phyloP scores from a whole-genome alignment of 768 basidiomycete genomes.

The Flagelloscypha sp. region DNA sequence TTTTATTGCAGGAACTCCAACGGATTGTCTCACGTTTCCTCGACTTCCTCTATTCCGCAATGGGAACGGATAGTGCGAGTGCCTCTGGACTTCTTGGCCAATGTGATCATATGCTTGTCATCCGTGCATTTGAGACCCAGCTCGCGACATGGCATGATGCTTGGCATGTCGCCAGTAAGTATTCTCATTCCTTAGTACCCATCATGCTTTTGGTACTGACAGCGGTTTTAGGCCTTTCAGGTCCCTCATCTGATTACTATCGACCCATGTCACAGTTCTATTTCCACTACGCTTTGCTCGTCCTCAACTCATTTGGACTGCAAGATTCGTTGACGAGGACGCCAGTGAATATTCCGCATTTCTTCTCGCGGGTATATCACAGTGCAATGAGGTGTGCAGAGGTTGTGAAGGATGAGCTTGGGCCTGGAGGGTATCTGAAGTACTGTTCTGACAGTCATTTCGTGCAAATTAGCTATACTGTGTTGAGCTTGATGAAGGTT shows the following conservation, averaged over 20 bases:
- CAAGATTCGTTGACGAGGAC: conserved; percentile 88
- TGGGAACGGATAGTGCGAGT: conserved; percentile 60
- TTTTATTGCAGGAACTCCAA: conserved; percentile 61
- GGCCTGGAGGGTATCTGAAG: conserved; percentile 65
- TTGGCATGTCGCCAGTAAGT: conserved; percentile 28
- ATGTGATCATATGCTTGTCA: conserved; percentile 77
- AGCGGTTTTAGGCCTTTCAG: conserved; percentile 17
- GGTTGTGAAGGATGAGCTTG: conserved; percentile 72
- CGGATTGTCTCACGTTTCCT: conserved; percentile 82
- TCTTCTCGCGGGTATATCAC: conserved; percentile 72
- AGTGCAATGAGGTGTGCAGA: conserved; percentile 62
- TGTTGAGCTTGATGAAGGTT: conserved; percentile 88
- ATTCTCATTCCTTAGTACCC: too few relatives aligned
- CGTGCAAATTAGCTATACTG: conserved; percentile 88
- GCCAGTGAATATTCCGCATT: conserved; percentile 68
- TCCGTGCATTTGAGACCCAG: conserved; percentile 80
- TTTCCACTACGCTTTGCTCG: conserved; percentile 77
- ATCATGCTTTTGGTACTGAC: conserved; percentile 1
- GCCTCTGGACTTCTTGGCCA: conserved; percentile 77
- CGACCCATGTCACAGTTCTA: conserved; percentile 60
- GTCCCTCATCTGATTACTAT: conserved; percentile 32
- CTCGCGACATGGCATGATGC: conserved; percentile 53
- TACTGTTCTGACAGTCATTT: conserved; percentile 89
- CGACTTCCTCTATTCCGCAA: conserved; percentile 80
- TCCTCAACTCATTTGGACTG: conserved; percentile 92